Evolutionary conservation across 2,329 filamentous ascomycete species (phyloP), one percentile per base, ranked within the genome.

Genomic region (Sarocladium kiliense): DNA sequence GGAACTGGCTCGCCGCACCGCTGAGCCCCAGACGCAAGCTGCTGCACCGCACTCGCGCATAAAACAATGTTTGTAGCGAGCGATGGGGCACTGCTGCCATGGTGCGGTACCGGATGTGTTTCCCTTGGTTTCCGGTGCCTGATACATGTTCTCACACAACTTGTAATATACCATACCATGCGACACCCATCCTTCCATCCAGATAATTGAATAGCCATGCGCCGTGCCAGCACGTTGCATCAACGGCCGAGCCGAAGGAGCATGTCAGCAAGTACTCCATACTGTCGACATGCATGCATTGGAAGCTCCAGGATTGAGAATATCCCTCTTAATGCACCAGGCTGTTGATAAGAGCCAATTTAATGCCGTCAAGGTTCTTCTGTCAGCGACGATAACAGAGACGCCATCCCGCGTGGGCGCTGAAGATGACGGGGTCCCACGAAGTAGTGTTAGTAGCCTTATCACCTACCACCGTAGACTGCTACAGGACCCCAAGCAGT

Each of bases 51-150:
- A 34, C 44, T 3, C 23, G 44, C 47, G 47, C 47, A 34, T 34
- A 34, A 51, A 51, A 51, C 47, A 51, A 34, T 51, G 47, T 51
- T 51, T 32, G 23, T 44, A 44, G 18, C 41, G 21, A 9, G 25
- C n/a, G 25, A 18, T 47, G 44, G 23, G 25, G 23, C 44, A n/a
- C 19, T 36, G 47, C 16, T 51, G 27, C 37, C 27, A 34, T 34
- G 23, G 47, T 47, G 19, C 26, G 47, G n/a, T 21, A 23, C 47
- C 47, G 47, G 47, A 51, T 51, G 47, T 36, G 47, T 51, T 51
- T 51, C 27, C 47, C 30, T 23, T 36, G 27, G 47, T 11, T 51
- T 36, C 47, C 47, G 47, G 27, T 51, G 47, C 27, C 44, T 47
- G 41, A 44, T 27, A 23, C 25, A 47, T 27, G 44, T n/a, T 47